Percentiles rank a stretch among this genome's conserved stretches.
Conservation (phyloP, 2,329 filamentous ascomycete species). For the Ophiostoma montium region DNA sequence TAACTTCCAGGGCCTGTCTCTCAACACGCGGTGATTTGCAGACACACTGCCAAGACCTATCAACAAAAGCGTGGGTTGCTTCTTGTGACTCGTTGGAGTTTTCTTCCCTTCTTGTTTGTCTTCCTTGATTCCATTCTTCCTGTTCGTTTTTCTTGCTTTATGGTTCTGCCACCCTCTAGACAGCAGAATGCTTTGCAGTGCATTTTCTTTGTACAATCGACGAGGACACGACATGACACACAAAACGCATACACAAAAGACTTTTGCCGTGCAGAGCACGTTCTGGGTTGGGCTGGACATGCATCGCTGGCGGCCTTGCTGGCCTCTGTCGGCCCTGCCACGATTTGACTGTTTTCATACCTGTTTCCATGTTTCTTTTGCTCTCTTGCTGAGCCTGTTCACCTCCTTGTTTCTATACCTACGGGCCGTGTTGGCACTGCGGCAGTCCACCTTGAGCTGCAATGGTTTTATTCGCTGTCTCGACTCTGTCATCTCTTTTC, state of each 20-base stretch:
- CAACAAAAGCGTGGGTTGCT: not conserved
- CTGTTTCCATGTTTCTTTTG: no score
- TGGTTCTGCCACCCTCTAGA: slow-evolving; percentile 6
- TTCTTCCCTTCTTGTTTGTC: not conserved
- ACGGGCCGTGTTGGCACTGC: not conserved
- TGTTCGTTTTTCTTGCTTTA: not conserved
- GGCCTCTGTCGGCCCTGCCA: no score
- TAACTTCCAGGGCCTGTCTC: slow-evolving; percentile 56
- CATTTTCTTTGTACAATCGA: slow-evolving; percentile 5
- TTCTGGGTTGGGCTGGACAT: no score
- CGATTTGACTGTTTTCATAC: no score
- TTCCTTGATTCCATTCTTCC: not conserved
- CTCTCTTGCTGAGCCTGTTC: not conserved
- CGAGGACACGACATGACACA: slow-evolving; percentile 6
- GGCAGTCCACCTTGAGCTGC: no score
- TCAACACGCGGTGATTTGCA: slow-evolving; percentile 30
- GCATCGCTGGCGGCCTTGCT: no score
- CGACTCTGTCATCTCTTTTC: not conserved
- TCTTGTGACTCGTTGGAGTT: not conserved
- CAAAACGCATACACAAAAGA: not conserved
- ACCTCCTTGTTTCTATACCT: no score
- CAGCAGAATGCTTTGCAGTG: slow-evolving; percentile 11
- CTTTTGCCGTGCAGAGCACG: not conserved
- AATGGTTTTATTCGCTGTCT: not conserved
- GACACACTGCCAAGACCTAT: not conserved